Evolutionary conservation across 1,284 basidiomycete species (phyloP), one percentile per base, ranked within the genome.

Genomic region (Moniliophthora roreri): DNA sequence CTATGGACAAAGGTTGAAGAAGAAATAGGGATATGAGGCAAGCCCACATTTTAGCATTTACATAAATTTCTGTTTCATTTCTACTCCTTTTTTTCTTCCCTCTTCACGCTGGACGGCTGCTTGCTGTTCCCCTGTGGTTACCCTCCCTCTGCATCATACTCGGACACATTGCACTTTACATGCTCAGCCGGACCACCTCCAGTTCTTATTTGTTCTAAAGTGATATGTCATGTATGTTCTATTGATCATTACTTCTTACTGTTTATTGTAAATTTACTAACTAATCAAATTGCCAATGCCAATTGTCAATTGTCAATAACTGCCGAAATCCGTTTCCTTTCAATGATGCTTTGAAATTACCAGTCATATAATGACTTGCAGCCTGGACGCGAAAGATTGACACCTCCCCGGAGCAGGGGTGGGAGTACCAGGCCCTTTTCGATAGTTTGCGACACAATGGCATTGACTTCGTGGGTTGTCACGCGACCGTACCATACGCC

Each of bases 401-500:
- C 67, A 1, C 92, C 95, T 10, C 90, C 92, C 5, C 95, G 82
- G 44, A 97, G 77, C 10, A 97, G 78, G 9, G 87, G 82, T 1
- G 92, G 87, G 13, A 97, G 79, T 41, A 98, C 78, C 64, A 87
- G 81, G 3, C 95, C 95, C 11, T 82, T 77, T 53, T 93, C 77
- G 53, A 98, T 85, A 7, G 95, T 98, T 61, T 93, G 87, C 62
- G 85, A 80, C 40, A 97, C 93, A 50, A 97, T 88, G 4, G 86
- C 80, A 45, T 91, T 88, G 44, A 94, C 87, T 63, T 95, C 89
- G 64, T 93, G 89, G 9, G 94, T 86, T 36, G 89, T 87, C 1
- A 96, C 93, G 32, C 95, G 86, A n/a, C 95, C 95, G 64, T 97
- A 97, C 84, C 93, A 95, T 23, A 96, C 79, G 42, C 86, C 84